Evolutionary conservation across 768 basidiomycete species (phyloP).

Genomic region (Suillus brevipes): DNA sequence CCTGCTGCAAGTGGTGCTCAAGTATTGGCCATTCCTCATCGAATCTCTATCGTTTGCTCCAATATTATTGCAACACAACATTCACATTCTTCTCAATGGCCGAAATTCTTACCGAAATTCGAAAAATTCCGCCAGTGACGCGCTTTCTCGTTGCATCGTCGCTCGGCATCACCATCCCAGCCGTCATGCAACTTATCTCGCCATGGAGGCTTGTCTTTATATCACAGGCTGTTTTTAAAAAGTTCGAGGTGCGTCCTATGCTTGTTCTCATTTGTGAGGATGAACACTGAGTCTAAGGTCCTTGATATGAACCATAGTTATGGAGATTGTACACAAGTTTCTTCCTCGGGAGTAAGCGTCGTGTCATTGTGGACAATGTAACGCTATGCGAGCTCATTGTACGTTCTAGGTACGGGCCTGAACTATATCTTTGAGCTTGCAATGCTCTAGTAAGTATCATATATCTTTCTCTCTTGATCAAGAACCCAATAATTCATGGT

Average conservation of each 20-base stretch:
- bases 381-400: constrained; percentile 2
- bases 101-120: constrained; percentile 57
- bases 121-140: constrained; percentile 83
- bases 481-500: neutral
- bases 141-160: constrained; percentile 65
- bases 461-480: neutral
- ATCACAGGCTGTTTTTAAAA: constrained; percentile 41
- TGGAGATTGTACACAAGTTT: constrained; percentile 77
- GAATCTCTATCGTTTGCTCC: neutral
- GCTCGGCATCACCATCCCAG: constrained; percentile 57
- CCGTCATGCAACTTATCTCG: constrained; percentile 53
- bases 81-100: constrained; percentile 38
- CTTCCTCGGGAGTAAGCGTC: constrained; percentile 61
- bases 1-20: neutral
- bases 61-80: neutral
- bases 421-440: constrained; percentile 42
- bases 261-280: neutral
- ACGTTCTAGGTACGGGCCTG: constrained; percentile 28
- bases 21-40: neutral
- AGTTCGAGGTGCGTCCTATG: constrained; percentile 50
- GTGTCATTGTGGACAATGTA: neutral
- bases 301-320: constrained; percentile 42
- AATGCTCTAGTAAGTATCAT: constrained; percentile 41
- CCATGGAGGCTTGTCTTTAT: constrained; percentile 58
- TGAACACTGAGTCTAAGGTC: neutral